phyloP scores from a whole-genome alignment of 495 filamentous ascomycete species.

The Amorphotheca resinae region DNA sequence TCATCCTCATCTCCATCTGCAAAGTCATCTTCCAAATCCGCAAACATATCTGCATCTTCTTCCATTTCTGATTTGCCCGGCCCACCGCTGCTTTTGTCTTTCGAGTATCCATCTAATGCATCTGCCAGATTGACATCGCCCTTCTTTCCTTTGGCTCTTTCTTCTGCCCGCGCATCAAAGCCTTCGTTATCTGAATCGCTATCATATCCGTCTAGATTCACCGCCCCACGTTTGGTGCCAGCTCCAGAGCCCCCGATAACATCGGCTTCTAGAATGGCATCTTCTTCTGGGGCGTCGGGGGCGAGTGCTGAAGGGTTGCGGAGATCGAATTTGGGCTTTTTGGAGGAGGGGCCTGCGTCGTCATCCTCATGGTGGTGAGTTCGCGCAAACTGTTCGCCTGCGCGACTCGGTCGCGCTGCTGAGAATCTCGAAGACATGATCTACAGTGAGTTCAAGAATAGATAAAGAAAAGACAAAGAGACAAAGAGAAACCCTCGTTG shows the following conservation, averaged over 20 bases:
- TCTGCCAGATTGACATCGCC: conserved; percentile 30
- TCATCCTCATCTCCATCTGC: conserved; percentile 38
- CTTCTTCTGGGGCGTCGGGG: conserved; percentile 61
- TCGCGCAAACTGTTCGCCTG: conserved; percentile 65
- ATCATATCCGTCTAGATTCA: conserved; percentile 95
- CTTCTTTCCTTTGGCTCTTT: conserved; percentile 39
- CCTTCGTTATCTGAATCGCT: conserved; percentile 89
- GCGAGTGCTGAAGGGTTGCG: conserved; percentile 88
- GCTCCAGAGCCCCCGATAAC: conserved; percentile 75
- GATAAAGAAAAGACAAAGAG: too few relatives aligned
- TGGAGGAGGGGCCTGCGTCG: conserved; percentile 40
- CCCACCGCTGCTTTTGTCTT: conserved; percentile 18
- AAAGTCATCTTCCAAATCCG: conserved; percentile 52
- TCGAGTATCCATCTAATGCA: conserved; percentile 32
- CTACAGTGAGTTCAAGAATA: too few relatives aligned
- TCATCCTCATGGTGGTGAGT: conserved; percentile 49
- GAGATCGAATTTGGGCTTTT: conserved; percentile 88
- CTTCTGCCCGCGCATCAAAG: conserved; percentile 58
- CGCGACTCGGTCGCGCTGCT: conserved; percentile 68
- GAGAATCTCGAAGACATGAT: conserved; percentile 51
- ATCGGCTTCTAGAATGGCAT: conserved; percentile 74
- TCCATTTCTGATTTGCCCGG: conserved; percentile 31
- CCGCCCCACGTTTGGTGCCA: conserved; percentile 74
- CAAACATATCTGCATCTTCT: conserved; percentile 90
- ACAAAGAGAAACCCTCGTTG: too few relatives aligned